These are phyloP conservation scores for Lasiodiplodia sp. DNA, from an alignment of 2,329 filamentous ascomycete genomes.

Conservation along the genomic window DNA sequence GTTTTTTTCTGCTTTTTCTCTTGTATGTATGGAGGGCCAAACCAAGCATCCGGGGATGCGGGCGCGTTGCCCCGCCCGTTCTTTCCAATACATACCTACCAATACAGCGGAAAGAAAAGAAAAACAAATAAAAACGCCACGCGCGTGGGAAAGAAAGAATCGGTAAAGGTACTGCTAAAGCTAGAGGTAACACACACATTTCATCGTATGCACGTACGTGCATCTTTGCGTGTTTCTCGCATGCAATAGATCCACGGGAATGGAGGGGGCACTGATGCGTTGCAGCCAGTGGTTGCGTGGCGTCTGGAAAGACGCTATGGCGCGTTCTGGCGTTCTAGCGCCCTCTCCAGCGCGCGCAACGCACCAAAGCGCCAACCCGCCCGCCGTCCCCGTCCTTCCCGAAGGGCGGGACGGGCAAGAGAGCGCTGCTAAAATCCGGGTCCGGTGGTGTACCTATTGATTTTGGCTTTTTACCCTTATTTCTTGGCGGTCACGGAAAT, in stretches of 20 bases:
- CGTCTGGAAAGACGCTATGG: not conserved
- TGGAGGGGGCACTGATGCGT: not conserved
- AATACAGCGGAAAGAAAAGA: not conserved
- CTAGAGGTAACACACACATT: no score
- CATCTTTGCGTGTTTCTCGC: not conserved
- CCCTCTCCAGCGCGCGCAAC: no score
- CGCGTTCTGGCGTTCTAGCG: not conserved
- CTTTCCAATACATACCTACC: not conserved
- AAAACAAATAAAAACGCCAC: not conserved
- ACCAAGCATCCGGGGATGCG: not conserved
- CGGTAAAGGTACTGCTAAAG: no score
- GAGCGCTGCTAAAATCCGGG: not conserved
- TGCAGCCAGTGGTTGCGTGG: no score
- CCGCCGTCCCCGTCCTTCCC: no score
- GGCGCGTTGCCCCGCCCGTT: not conserved
- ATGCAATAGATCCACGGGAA: not conserved
- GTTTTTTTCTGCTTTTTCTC: no score
- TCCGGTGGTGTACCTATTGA: not conserved
- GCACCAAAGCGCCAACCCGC: not conserved
- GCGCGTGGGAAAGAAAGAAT: not conserved
- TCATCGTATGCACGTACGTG: no score
- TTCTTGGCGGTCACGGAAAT: no score
- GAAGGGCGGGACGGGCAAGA: not conserved
- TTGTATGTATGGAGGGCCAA: no score
- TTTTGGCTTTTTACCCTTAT: no score